These are phyloP conservation scores for Neoscytalidium dimidiatum DNA, from an alignment of 2,329 filamentous ascomycete species.

Conservation along the genomic window DNA sequence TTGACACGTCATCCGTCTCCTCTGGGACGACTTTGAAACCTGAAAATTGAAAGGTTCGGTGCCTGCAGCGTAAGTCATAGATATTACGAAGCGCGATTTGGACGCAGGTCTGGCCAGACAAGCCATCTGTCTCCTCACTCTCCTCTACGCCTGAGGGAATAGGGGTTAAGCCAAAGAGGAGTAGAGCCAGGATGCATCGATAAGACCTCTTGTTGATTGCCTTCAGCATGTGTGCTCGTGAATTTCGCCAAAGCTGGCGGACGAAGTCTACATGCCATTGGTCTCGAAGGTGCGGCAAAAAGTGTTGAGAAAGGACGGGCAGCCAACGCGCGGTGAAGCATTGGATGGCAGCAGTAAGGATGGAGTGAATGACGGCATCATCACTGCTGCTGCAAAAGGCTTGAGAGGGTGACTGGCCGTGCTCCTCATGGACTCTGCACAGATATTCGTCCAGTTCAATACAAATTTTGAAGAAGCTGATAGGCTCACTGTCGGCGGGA, in stretches of 20 bases:
- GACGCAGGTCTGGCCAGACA: background rate
- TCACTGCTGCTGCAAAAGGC: background rate
- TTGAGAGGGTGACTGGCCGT: background rate
- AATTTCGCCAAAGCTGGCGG: background rate
- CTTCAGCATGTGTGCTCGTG: background rate
- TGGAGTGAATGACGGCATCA: background rate
- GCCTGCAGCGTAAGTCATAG: background rate
- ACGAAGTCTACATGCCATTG: background rate
- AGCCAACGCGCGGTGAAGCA: background rate
- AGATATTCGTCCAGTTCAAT: background rate
- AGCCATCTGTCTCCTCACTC: background rate
- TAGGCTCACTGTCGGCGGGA: background rate
- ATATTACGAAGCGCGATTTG: background rate
- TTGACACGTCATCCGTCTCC: background rate
- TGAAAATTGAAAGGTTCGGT: background rate
- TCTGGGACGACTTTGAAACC: background rate
- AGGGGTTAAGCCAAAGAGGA: background rate
- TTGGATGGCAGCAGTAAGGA: background rate
- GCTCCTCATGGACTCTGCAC: background rate
- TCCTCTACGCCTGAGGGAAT: background rate
- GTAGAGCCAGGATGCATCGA: background rate
- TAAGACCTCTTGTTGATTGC: background rate
- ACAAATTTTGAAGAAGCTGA: background rate
- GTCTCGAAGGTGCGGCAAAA: background rate
- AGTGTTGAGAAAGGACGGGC: background rate